Evolutionary conservation across 169 alveolate genomes (phyloP), one percentile per base, ranked within the genome.

Genomic region (Babesia ovis): DNA sequence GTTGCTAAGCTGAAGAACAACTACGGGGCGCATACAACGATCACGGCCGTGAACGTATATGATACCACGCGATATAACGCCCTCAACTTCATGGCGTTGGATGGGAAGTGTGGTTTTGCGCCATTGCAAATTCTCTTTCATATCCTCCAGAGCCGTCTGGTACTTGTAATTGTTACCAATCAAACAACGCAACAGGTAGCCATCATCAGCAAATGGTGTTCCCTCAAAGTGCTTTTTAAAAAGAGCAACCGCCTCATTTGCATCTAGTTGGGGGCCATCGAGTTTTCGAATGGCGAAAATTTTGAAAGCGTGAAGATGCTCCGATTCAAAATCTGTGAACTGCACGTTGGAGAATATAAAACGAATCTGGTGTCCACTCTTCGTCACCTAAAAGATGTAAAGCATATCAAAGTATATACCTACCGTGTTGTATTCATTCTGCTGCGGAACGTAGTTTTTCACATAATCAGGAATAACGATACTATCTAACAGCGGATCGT

Each of bases 1-100:
- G 14, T 43, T 35, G 54, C 51, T 22, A 23, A 62, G 35, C 32
- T 71, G 79, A 20, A 87, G 68, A 20, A 87, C 71, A n/a, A 87
- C 75, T 12, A 87, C 68, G 4, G 92, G 92, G 45, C 90, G 85
- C 90, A 83, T 83, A 23, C 81, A 76, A 51, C 74, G 80, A 64
- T 87, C 92, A 43, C 92, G 50, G 32, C 92, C 92, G 48, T 83
- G 91, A 45, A 87, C 56, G 34, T 87, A 87, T n/a, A 77, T 60
- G 23, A 83, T 76, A 9, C 92, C 92, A 5, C 79, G 75, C 11
- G 85, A 67, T 35, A 77, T 22, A n/a, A 57, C 85, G 45, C 46
- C 41, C 61, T 73, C 90, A 29, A 86, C 41, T 22, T 86, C 91
- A 0, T 55, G 67, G 8, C 74, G 73, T 1, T 27, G 35, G n/a